phyloP scores from a whole-genome alignment of 306 rosid species.

The Cucumis hystrix region DNA sequence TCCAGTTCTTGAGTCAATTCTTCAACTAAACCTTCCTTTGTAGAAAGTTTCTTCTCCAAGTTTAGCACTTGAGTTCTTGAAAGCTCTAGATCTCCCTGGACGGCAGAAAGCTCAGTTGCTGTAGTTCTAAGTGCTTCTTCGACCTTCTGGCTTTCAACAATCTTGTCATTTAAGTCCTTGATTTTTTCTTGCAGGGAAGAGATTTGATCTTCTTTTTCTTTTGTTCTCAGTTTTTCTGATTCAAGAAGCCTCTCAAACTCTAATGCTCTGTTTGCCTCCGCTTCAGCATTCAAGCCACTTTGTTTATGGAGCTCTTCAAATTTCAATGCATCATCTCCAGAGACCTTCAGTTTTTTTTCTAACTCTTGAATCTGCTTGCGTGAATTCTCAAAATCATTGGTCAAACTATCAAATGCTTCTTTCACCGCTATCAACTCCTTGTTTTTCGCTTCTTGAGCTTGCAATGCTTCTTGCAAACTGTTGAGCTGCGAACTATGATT shows the following conservation, averaged over 20 bases:
- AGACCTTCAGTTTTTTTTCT: slow-evolving; percentile 45
- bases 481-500: slow-evolving; percentile 44
- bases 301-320: slow-evolving; percentile 79
- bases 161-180: slow-evolving; percentile 58
- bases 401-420: slow-evolving; percentile 48
- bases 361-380: slow-evolving; percentile 47
- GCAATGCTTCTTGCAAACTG: slow-evolving; percentile 53
- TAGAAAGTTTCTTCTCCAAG: slow-evolving; percentile 37
- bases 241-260: slow-evolving; percentile 69
- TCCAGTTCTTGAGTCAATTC: slow-evolving; percentile 46
- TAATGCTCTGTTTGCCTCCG: slow-evolving; percentile 49
- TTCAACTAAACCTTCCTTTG: slow-evolving; percentile 38
- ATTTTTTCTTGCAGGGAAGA: slow-evolving; percentile 55
- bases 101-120: slow-evolving; percentile 46
- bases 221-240: slow-evolving; percentile 44
- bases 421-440: slow-evolving; percentile 54
- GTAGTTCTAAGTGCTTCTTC: slow-evolving; percentile 60
- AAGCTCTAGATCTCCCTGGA: slow-evolving; percentile 53
- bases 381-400: slow-evolving; percentile 57
- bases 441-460: slow-evolving; percentile 54
- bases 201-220: slow-evolving; percentile 51
- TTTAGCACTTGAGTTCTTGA: slow-evolving; percentile 52
- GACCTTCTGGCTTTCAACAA: slow-evolving; percentile 54
- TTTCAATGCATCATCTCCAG: slow-evolving; percentile 43
- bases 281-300: slow-evolving; percentile 71